Evolutionary conservation across 257 asterid species (phyloP), one percentile per base, ranked within the genome.

Genomic region (Solanum acaule): DNA sequence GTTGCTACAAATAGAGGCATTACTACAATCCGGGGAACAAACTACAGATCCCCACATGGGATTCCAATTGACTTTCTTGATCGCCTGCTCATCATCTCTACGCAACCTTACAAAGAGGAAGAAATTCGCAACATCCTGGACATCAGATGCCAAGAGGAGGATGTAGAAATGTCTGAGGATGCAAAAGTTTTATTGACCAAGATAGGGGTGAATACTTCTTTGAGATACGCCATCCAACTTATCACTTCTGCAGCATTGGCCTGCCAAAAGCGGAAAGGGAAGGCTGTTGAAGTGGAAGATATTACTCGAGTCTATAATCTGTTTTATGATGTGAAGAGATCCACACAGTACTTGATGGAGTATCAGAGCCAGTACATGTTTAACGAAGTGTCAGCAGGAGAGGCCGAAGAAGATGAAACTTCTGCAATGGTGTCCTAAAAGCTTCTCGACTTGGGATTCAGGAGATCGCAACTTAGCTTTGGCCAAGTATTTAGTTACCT

Each of bases 1-100:
- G 98, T 97, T 6, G 98, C 99, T 86, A 96, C 99, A 91, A 97
- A 97, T 84, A 90, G 99, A 92, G 99, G 99, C 29, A 96, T 95
- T 83, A 95, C 99, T 23, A 86, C 98, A 46, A 96, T 97, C 72
- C 91, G 99, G 63, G 98, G 98, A 91, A 95, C 98, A 1, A 95
- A 93, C 91, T 95, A 96, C 94, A 93, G 90, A 90, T 96, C 99
- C 67, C 98, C 98, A 15, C 98, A 95, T 12, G 98, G 98, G 5
- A 96, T 96, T 79, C 98, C 98, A 15, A 94, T 96, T 1, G 98
- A 97, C 88, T 97, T 97, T 46, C 99, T 97, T 6, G 99, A 97
- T 37, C 99, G 99, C 35, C 92, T 97, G 38, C 98, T 97, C n/a
- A 97, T 96, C 87, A 95, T 97, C 90, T 96, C 98, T 23, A 97